Conservation (phyloP, 2,329 filamentous ascomycete species). For the Pseudogymnoascus destructans region DNA sequence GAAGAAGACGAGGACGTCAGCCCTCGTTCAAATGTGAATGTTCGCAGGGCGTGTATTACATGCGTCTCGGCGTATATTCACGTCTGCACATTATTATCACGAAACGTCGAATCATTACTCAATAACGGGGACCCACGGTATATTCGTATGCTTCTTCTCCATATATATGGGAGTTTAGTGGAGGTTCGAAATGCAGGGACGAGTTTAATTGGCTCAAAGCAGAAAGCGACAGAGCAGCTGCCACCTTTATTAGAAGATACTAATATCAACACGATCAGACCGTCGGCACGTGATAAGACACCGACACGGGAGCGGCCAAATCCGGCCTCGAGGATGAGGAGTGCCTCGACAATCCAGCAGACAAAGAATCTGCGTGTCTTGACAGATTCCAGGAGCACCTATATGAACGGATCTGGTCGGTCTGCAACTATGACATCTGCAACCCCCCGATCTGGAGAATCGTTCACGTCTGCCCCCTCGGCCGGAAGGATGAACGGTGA, state of each 20-base stretch:
- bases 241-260: neutral
- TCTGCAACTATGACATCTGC: slow-evolving; percentile 37
- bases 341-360: slow-evolving; percentile 25
- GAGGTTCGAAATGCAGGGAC: slow-evolving; percentile 37
- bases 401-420: slow-evolving; percentile 37
- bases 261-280: slow-evolving; percentile 31
- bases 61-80: slow-evolving; percentile 52
- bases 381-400: slow-evolving; percentile 39
- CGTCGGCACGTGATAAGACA: slow-evolving; percentile 39
- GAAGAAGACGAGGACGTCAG: slow-evolving; percentile 36
- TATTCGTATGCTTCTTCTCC: slow-evolving; percentile 49
- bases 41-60: slow-evolving; percentile 49
- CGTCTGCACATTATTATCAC: slow-evolving; percentile 46
- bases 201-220: slow-evolving; percentile 17
- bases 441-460: slow-evolving; percentile 76
- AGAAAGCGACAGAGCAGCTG: slow-evolving; percentile 9
- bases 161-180: slow-evolving; percentile 55
- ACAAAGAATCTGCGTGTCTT: slow-evolving; percentile 35
- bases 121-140: slow-evolving; percentile 54
- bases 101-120: slow-evolving; percentile 51
- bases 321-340: slow-evolving; percentile 24
- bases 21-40: slow-evolving; percentile 46
- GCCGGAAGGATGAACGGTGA: slow-evolving; percentile 36
- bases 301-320: slow-evolving; percentile 38
- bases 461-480: slow-evolving; percentile 40